Conservation (phyloP, 352 stramenopile genomes). For the Pythium graminicola region DNA sequence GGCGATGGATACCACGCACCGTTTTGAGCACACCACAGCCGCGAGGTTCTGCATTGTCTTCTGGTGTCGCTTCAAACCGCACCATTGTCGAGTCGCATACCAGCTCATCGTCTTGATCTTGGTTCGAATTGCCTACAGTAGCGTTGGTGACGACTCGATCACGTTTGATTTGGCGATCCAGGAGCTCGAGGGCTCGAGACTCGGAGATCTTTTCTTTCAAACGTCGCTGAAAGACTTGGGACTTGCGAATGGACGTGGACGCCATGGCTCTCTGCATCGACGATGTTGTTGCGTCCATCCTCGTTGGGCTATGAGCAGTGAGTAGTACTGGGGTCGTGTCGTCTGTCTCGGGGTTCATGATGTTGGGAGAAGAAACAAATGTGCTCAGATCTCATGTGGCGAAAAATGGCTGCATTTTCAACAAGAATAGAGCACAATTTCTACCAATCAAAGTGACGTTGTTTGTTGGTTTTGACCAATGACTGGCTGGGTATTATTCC, state of each 20-base stretch:
- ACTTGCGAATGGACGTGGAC: slow-evolving; percentile 17
- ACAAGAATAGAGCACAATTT: slow-evolving; percentile 13
- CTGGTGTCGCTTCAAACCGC: slow-evolving; percentile 21
- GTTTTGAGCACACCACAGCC: slow-evolving; percentile 37
- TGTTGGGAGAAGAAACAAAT: not conserved
- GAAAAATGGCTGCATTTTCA: slow-evolving; percentile 20
- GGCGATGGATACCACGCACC: slow-evolving; percentile 33
- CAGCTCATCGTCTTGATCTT: slow-evolving; percentile 51
- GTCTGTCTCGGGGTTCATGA: slow-evolving; percentile 4
- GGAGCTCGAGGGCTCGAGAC: slow-evolving; percentile 59
- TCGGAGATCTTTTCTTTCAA: slow-evolving; percentile 59
- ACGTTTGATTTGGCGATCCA: slow-evolving; percentile 42
- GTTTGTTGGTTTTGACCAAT: slow-evolving; percentile 1
- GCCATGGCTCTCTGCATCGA: too few species aligned
- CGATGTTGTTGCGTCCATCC: not conserved
- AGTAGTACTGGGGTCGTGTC: not conserved
- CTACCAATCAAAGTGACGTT: slow-evolving; percentile 4
- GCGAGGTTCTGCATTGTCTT: slow-evolving; percentile 8
- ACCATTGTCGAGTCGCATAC: slow-evolving; percentile 74
- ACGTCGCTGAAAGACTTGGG: slow-evolving; percentile 40
- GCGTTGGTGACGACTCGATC: not conserved
- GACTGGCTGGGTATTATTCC: not conserved
- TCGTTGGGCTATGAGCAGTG: not conserved
- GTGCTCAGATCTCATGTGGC: not conserved
- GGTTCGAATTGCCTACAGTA: slow-evolving; percentile 20